Evolutionary conservation across 1,139 yeast genomes (phyloP).

Genomic region (Blastobotrys serpentis): DNA sequence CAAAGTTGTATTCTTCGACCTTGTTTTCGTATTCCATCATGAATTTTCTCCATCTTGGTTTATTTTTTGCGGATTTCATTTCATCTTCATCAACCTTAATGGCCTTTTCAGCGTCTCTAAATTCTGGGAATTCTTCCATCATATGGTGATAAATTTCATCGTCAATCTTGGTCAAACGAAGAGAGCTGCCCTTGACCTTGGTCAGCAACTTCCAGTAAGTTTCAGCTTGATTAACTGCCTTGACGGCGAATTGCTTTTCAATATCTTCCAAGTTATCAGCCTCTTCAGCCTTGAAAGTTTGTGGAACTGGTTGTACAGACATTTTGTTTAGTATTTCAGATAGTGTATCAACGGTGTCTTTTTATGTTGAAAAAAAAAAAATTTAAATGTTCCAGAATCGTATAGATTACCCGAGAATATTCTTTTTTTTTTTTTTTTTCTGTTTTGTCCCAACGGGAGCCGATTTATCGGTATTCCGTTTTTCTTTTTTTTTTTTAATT

Average conservation of each 20-base stretch:
- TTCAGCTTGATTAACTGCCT: slow-evolving; percentile 90
- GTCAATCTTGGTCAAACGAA: slow-evolving; percentile 74
- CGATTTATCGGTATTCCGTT: neutral
- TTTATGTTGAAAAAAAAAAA: slow-evolving; percentile 5
- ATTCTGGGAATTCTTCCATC: slow-evolving; percentile 81
- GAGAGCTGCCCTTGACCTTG: slow-evolving; percentile 71
- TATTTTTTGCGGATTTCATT: slow-evolving; percentile 77
- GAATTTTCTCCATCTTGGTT: slow-evolving; percentile 87
- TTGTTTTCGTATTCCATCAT: slow-evolving; percentile 75
- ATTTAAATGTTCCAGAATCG: neutral
- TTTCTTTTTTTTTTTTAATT: too few relatives aligned
- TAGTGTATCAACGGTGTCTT: neutral
- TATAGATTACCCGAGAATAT: neutral
- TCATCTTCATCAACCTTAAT: slow-evolving; percentile 67
- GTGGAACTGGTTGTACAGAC: slow-evolving; percentile 19
- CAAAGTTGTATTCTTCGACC: slow-evolving; percentile 87
- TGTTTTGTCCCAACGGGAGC: slow-evolving; percentile 7
- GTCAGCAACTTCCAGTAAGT: slow-evolving; percentile 84
- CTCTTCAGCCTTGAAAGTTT: slow-evolving; percentile 51
- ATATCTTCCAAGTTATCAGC: slow-evolving; percentile 69
- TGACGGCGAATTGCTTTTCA: slow-evolving; percentile 95
- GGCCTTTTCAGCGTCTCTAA: slow-evolving; percentile 50
- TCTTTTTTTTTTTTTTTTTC: neutral
- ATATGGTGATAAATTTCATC: slow-evolving; percentile 76
- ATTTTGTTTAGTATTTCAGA: slow-evolving; percentile 15